A percentile compares a stretch with the other conserved stretches of the same genome.
Evolutionary conservation across 257 asterid species (phyloP).

Genomic region (Scutellaria barbata): DNA sequence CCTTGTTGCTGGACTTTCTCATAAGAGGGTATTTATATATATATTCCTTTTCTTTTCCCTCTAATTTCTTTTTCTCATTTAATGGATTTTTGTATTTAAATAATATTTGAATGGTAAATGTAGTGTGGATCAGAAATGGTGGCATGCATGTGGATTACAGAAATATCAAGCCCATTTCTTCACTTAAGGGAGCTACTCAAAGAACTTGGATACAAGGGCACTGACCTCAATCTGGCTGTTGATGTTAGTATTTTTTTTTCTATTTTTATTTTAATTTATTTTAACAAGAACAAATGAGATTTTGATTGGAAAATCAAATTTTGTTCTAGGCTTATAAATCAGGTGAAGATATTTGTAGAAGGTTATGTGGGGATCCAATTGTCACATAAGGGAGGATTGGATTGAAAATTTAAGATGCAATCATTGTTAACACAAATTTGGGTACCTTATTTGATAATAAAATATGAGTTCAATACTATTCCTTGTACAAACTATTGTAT

Average conservation of each 20-base stretch:
- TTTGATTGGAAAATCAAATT: no score
- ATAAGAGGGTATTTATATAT: constrained; percentile 57
- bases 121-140: constrained; percentile 95
- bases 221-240: constrained; percentile 76
- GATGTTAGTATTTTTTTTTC: constrained; percentile 58
- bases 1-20: constrained; percentile 66
- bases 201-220: constrained; percentile 73
- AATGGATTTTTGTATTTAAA: neutral
- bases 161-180: constrained; percentile 82
- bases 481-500: neutral
- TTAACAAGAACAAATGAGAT: no score
- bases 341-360: no score
- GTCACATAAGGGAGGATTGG: no score
- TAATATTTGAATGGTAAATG: constrained; percentile 1
- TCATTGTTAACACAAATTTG: neutral
- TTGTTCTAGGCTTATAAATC: no score
- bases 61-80: neutral
- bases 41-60: no score
- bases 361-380: no score
- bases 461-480: neutral
- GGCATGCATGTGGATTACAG: constrained; percentile 78
- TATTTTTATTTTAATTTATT: neutral
- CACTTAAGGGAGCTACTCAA: constrained; percentile 89
- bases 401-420: neutral
- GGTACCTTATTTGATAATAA: neutral